Conservation (phyloP, 106 monocot species). For the Dendrobium officinale region DNA sequence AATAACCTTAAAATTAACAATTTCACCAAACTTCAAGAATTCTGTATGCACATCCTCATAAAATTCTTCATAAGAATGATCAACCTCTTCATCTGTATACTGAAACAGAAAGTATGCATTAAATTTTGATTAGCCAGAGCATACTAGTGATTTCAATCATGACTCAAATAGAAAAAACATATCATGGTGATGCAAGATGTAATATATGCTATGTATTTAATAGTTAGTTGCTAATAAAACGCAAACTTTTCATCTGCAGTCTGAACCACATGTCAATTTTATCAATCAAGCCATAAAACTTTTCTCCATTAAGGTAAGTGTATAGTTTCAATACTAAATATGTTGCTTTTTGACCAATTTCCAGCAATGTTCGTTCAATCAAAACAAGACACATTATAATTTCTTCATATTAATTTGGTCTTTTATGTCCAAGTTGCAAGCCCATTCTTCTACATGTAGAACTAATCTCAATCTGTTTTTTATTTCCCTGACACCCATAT, state of each 20-base stretch:
- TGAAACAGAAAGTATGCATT: constrained; percentile 24
- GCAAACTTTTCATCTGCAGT: not conserved
- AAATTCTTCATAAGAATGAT: constrained; percentile 87
- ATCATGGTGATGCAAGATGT: not conserved
- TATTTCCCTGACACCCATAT: not conserved
- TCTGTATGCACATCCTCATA: constrained; percentile 99
- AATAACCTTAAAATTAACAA: constrained; percentile 93
- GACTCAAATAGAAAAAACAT: not conserved
- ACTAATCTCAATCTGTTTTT: not conserved
- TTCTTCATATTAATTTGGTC: not conserved
- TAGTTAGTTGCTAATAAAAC: not conserved
- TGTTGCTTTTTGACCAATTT: not conserved
- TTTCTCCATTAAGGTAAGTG: not conserved
- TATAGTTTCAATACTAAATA: not conserved
- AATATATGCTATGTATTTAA: not conserved
- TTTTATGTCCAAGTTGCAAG: not conserved
- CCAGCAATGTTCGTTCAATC: not conserved
- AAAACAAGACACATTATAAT: not conserved
- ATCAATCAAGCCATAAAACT: not conserved
- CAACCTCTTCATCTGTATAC: constrained; percentile 96
- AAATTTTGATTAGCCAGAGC: constrained; percentile 6
- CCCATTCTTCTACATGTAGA: not conserved
- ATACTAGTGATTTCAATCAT: not conserved
- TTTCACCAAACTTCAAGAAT: constrained; percentile 96
- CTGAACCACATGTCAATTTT: not conserved